Conservation (phyloP, 176 grass and related monocot species). For the Areca catechu region DNA sequence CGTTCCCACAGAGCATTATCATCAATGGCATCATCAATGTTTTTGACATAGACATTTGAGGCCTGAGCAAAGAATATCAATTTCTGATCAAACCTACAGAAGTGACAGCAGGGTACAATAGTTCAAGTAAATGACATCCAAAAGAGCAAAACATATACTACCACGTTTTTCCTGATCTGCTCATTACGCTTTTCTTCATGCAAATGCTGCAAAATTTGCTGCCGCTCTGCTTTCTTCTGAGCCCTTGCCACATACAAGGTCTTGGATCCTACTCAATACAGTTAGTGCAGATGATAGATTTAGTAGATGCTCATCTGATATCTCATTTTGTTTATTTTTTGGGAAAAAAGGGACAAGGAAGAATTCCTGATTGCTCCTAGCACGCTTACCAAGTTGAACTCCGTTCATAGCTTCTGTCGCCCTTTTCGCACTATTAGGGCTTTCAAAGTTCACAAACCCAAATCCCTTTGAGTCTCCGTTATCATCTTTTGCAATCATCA, state of each 20-base stretch:
- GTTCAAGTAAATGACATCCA: not conserved
- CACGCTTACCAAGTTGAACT: slow-evolving; percentile 46
- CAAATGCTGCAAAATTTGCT: slow-evolving; percentile 50
- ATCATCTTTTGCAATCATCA: slow-evolving; percentile 50
- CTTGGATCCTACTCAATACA: slow-evolving; percentile 49
- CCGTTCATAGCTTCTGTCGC: slow-evolving; percentile 69
- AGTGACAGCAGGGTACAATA: not conserved
- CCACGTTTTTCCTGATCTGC: slow-evolving; percentile 61
- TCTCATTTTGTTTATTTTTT: too few species aligned
- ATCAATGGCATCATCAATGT: slow-evolving; percentile 58
- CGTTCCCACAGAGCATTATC: slow-evolving; percentile 40
- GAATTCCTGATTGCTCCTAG: not conserved
- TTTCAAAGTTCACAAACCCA: slow-evolving; percentile 76
- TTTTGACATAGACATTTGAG: slow-evolving; percentile 85
- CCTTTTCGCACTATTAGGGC: slow-evolving; percentile 48
- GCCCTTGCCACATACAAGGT: slow-evolving; percentile 67
- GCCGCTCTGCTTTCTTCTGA: slow-evolving; percentile 73
- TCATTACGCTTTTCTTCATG: slow-evolving; percentile 67
- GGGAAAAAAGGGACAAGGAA: too few species aligned
- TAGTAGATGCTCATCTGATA: not conserved
- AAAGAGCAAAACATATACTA: slow-evolving; percentile 15
- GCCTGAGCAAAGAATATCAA: slow-evolving; percentile 26
- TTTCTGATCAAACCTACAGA: not conserved
- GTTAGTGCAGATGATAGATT: not conserved
- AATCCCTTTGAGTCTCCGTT: slow-evolving; percentile 65